Percentiles rank a stretch among this genome's conserved stretches.
These are phyloP conservation scores for Thuidium tamariscinum DNA, from an alignment of 225 moss, liverwort and hornwort species.

Conservation along the genomic window DNA sequence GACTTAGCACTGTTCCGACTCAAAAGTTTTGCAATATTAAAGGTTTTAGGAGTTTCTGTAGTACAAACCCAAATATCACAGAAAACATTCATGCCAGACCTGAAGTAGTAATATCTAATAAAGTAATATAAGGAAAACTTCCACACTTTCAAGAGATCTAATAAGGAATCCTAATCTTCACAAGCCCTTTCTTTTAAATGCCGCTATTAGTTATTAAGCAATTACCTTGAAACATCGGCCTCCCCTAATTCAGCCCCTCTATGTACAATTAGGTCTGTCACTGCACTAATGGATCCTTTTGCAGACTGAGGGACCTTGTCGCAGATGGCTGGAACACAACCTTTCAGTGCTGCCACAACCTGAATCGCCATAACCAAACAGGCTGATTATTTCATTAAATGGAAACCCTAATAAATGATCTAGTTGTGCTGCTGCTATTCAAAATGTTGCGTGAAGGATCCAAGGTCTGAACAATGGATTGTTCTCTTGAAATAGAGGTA, in stretches of 20 bases:
- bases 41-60: background rate
- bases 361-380: slow-evolving; percentile 17
- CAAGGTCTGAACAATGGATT: background rate
- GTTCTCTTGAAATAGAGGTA: background rate
- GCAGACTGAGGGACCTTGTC: slow-evolving; percentile 72
- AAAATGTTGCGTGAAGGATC: background rate
- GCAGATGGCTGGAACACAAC: slow-evolving; percentile 80
- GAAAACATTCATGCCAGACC: background rate
- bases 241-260: slow-evolving; percentile 83
- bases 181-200: background rate
- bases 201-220: background rate
- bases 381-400: background rate
- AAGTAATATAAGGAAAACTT: background rate
- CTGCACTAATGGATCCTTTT: slow-evolving; percentile 66
- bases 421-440: background rate
- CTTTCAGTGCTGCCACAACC: slow-evolving; percentile 82
- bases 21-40: background rate
- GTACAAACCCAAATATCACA: background rate
- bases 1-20: background rate
- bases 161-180: background rate
- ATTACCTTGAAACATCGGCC: slow-evolving; percentile 74
- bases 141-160: background rate
- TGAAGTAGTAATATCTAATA: background rate
- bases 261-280: slow-evolving; percentile 62
- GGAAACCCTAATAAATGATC: background rate